phyloP scores from a whole-genome alignment of 306 rosid species.

The Acmispon strigosus region DNA sequence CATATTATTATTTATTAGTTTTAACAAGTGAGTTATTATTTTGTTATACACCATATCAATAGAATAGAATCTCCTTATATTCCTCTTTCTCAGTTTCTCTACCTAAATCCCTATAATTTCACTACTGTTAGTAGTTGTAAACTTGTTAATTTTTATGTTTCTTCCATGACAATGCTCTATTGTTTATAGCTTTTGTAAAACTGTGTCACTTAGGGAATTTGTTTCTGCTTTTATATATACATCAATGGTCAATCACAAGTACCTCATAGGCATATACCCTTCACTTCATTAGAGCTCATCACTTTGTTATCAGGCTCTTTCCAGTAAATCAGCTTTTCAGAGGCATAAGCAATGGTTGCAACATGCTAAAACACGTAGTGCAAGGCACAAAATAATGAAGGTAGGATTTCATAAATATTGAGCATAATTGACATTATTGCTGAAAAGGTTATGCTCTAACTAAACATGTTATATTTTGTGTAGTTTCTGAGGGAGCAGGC shows the following conservation, averaged over 20 bases:
- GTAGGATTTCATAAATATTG: slow-evolving; percentile 39
- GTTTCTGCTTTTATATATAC: background rate
- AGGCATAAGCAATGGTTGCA: slow-evolving; percentile 98
- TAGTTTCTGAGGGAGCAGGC: slow-evolving; percentile 98
- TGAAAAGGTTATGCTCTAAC: slow-evolving; percentile 1
- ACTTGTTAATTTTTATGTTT: background rate
- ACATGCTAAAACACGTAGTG: slow-evolving; percentile 98
- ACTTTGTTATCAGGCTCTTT: slow-evolving; percentile 66
- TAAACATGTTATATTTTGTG: slow-evolving; percentile 27
- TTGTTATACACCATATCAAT: background rate
- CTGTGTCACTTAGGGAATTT: background rate
- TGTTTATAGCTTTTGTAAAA: background rate
- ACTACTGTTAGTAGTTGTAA: background rate
- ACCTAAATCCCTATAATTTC: background rate
- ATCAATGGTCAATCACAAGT: background rate
- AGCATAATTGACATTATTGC: background rate
- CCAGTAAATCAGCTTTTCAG: slow-evolving; percentile 94
- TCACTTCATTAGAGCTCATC: slow-evolving; percentile 25
- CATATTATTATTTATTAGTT: background rate
- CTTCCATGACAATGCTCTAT: background rate
- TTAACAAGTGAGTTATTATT: background rate
- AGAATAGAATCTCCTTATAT: background rate
- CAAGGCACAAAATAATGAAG: slow-evolving; percentile 97
- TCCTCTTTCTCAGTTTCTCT: background rate
- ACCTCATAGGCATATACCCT: background rate